These are phyloP conservation scores for Aspergillus calidoustus DNA, from an alignment of 2,329 filamentous ascomycete genomes.

Conservation along the genomic window DNA sequence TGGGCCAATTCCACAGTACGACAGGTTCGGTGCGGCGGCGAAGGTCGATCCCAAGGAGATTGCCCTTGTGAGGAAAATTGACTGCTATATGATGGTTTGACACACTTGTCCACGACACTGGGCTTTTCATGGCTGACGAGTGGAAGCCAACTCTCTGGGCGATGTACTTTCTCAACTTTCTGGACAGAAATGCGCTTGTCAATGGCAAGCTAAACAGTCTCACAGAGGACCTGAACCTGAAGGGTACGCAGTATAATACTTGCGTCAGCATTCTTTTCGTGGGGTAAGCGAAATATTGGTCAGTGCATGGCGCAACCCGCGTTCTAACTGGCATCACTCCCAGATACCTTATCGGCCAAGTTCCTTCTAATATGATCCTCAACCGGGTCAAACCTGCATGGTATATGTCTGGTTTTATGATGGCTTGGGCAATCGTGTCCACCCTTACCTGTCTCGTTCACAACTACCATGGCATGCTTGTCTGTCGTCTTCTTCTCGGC, in stretches of 20 bases:
- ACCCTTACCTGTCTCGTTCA: conserved; percentile 19
- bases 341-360: conserved; percentile 33
- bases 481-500: conserved; percentile 45
- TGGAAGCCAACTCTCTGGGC: conserved; percentile 18
- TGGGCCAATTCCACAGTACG: conserved; percentile 9
- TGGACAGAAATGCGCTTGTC: conserved; percentile 30
- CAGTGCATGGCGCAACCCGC: conserved; percentile 4
- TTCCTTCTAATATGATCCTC: conserved; percentile 49
- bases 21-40: conserved; percentile 12
- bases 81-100: conserved; percentile 21
- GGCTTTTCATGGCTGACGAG: background rate
- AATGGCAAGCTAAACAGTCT: conserved; percentile 24
- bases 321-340: conserved; percentile 4
- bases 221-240: conserved; percentile 45
- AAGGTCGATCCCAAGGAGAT: conserved; percentile 20
- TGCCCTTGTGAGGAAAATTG: conserved; percentile 20
- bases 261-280: conserved; percentile 51
- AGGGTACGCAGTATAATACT: conserved; percentile 51
- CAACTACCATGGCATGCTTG: conserved; percentile 22
- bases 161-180: conserved; percentile 30
- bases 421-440: conserved; percentile 24
- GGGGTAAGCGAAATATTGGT: conserved; percentile 28
- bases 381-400: conserved; percentile 38
- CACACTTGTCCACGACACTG: background rate
- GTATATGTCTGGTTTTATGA: conserved; percentile 25